Base-by-base conservation (phyloP, 2,329 filamentous ascomycete species). In the Exophiala mesophila region DNA sequence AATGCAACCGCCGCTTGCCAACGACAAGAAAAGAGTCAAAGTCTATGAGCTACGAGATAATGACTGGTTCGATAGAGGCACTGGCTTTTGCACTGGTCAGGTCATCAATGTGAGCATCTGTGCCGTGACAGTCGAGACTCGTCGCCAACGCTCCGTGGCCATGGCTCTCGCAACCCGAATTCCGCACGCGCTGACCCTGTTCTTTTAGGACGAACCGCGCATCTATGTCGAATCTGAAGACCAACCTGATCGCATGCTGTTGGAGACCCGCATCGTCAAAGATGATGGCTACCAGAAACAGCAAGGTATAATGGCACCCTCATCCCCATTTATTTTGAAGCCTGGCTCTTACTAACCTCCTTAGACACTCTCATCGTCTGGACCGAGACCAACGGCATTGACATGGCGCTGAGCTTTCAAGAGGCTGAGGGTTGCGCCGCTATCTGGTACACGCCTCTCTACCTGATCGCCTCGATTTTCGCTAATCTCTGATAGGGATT, bases 271-370 rank as follows among this genome's bases (percentile, higher is more conserved):
- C 60, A 94, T 98, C 53, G 80, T 81, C 49, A 94, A 88, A 64
- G 89, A 96, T 60, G 90, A 97, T 77, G 85, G 86, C 46, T 97
- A 97, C 62, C 89, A 97, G 68, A 95, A 96, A 68, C 92, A 98
- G 66, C 90, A 97, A 83, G 88, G 88, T 83, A 77, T 36, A 39
- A 47, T 34, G 36, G 36, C 12, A 18, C 19, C 15, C 19, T 5
- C 6, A 28, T 33, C 43, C 35, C 23, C 28, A 33, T 32, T 36
- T 28, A 15, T 26, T 47, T 35, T 45, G 49, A 47, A 36, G 53
- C 9, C 18, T 18, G 17, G n/a, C 20, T 21, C 55, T 50, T 46
- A 50, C 54, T 59, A 48, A 56, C 54, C 36, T 31, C 26, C 41
- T 18, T 65, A 94, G 90, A 97, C 64, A 98, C 92, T 3, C 78